Evolutionary conservation across 345 rosid species (phyloP).

Genomic region (Eucalyptus regnans): DNA sequence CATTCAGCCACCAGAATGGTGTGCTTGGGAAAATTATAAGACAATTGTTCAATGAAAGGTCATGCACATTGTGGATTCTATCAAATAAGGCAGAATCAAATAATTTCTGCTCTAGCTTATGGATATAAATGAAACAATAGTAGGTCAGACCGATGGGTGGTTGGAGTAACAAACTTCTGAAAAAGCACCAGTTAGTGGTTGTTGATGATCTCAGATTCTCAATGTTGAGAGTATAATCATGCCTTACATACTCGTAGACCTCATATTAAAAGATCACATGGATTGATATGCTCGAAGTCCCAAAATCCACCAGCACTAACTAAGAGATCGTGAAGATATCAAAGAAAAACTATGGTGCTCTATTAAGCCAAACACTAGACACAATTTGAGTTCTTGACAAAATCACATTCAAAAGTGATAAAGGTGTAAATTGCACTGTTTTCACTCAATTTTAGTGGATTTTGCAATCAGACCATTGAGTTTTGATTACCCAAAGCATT

Average conservation of each 20-base stretch:
- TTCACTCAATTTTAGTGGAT: background rate
- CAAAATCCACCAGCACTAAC: background rate
- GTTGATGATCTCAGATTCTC: background rate
- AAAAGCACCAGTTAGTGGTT: background rate
- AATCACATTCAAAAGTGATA: background rate
- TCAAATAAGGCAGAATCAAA: background rate
- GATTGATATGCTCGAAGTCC: background rate
- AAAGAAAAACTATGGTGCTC: background rate
- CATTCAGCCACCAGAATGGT: background rate
- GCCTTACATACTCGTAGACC: background rate
- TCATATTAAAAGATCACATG: background rate
- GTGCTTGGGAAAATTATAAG: background rate
- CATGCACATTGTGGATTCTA: background rate
- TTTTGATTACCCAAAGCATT: background rate
- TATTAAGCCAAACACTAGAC: background rate
- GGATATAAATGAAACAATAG: background rate
- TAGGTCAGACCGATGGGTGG: background rate
- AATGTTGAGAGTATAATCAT: background rate
- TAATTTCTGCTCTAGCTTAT: background rate
- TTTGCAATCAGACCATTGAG: background rate
- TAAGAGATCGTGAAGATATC: background rate
- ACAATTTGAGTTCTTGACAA: background rate
- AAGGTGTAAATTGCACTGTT: background rate
- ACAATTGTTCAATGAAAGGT: background rate
- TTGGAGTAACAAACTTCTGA: background rate